Percentiles rank a stretch among this genome's conserved stretches.
Evolutionary conservation across 2,329 filamentous ascomycete species (phyloP).

Genomic region (Bipolaris cookei): DNA sequence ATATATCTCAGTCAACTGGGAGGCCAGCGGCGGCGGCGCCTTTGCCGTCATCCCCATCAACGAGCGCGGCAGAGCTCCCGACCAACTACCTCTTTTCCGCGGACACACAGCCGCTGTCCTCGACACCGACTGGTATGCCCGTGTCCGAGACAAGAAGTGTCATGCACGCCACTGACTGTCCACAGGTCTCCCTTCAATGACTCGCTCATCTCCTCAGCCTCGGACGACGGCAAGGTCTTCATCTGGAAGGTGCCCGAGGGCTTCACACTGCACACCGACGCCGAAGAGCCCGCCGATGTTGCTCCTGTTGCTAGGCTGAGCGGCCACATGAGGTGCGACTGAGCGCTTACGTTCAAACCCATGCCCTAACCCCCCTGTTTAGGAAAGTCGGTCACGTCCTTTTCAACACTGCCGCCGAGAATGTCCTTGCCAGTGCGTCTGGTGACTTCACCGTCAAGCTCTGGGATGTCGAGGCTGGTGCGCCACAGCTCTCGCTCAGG

Average conservation of each 20-base stretch:
- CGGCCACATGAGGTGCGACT: constrained; percentile 79
- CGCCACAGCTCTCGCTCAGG: constrained; percentile 76
- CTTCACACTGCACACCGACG: constrained; percentile 83
- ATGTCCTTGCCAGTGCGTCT: constrained; percentile 91
- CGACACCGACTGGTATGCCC: constrained; percentile 87
- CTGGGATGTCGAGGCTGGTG: constrained; percentile 87
- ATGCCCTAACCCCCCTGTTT: constrained; percentile 30
- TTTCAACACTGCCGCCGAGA: constrained; percentile 96
- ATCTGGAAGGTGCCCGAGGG: constrained; percentile 92
- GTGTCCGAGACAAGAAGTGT: not conserved
- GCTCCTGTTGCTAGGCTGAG: constrained; percentile 79
- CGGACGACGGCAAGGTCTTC: constrained; percentile 96
- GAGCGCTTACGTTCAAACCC: not conserved
- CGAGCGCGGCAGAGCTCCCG: constrained; percentile 88
- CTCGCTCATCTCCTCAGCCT: constrained; percentile 86
- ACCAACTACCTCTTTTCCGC: constrained; percentile 91
- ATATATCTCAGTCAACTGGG: constrained; percentile 98
- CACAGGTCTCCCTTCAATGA: constrained; percentile 95
- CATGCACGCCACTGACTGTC: constrained; percentile 21
- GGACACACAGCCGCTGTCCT: constrained; percentile 95
- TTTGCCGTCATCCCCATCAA: constrained; percentile 93
- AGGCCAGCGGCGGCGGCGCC: constrained; percentile 91
- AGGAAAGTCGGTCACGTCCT: constrained; percentile 98
- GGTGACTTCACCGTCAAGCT: constrained; percentile 95
- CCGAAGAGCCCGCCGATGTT: constrained; percentile 82